A percentile compares a stretch with the other conserved stretches of the same genome.
Evolutionary conservation across 2,329 filamentous ascomycete species (phyloP).

Genomic region (Diaporthe sp.): DNA sequence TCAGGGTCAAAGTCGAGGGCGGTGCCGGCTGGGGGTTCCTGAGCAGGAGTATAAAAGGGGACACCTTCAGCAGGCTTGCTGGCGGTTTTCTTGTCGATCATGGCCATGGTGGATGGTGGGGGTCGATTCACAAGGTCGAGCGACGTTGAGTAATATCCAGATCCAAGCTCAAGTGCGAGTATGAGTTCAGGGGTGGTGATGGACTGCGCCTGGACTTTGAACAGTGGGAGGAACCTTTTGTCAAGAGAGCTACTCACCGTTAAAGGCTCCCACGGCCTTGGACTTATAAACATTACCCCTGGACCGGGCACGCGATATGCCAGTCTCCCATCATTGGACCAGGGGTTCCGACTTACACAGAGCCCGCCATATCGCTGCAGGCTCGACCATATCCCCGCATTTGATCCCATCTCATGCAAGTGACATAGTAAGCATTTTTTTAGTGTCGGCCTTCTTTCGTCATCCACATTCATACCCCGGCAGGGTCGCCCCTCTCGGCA

Average conservation of each 20-base stretch:
- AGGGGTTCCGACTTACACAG: background rate
- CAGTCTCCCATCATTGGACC: background rate
- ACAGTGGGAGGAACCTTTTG: background rate
- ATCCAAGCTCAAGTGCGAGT: background rate
- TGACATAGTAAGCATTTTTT: slow-evolving; percentile 1
- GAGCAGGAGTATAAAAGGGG: slow-evolving; percentile 68
- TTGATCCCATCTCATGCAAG: background rate
- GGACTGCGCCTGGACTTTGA: background rate
- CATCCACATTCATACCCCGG: background rate
- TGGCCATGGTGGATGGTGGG: slow-evolving; percentile 18
- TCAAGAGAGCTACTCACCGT: background rate
- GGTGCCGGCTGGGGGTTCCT: slow-evolving; percentile 65
- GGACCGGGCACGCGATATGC: background rate
- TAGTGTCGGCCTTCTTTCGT: background rate
- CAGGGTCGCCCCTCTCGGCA: background rate
- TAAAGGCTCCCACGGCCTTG: background rate
- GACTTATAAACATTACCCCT: background rate
- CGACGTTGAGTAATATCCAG: background rate
- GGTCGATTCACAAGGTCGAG: background rate
- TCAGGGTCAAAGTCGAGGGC: slow-evolving; percentile 48
- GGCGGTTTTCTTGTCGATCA: slow-evolving; percentile 44
- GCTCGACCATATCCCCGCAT: background rate
- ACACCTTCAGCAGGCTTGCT: slow-evolving; percentile 59
- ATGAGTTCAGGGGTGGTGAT: background rate
- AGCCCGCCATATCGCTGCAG: background rate